phyloP scores from a whole-genome alignment of 768 basidiomycete species.

The Rickenella mellea region DNA sequence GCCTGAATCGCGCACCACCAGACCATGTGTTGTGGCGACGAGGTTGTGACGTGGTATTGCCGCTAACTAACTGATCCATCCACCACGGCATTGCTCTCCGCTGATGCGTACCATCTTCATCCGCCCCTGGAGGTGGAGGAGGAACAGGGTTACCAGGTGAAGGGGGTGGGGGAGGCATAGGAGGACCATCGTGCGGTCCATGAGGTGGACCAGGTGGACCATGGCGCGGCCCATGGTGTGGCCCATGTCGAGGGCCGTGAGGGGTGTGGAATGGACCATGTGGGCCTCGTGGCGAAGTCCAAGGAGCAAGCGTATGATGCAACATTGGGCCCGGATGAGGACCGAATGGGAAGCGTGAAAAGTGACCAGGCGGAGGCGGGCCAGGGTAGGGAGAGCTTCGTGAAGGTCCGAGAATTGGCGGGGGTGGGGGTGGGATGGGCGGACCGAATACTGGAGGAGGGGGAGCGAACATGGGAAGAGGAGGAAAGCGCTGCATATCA shows the following conservation, averaged over 20 bases:
- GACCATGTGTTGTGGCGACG: neutral
- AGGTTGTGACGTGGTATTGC: too few species aligned
- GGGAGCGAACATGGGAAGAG: neutral
- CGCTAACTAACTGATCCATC: too few species aligned
- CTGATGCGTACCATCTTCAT: too few species aligned
- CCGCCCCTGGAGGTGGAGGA: conserved; percentile 8
- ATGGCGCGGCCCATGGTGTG: conserved; percentile 9
- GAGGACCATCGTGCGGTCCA: neutral
- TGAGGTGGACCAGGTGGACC: conserved; percentile 6
- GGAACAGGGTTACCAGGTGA: conserved; percentile 6
- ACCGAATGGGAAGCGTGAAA: conserved; percentile 5
- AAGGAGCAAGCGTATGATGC: conserved; percentile 7
- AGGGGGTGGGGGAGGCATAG: conserved; percentile 1
- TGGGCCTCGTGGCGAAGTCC: conserved; percentile 5
- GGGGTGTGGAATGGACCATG: neutral
- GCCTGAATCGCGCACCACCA: neutral
- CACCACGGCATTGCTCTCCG: too few species aligned
- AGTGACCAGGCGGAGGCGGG: conserved; percentile 6
- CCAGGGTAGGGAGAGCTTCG: conserved; percentile 5
- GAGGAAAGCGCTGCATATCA: too few species aligned
- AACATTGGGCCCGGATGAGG: conserved; percentile 1
- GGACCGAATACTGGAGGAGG: neutral
- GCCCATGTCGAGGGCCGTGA: neutral
- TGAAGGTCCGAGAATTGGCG: neutral
- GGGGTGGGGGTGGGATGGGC: neutral